These are phyloP conservation scores for Furcasterigmium furcatum DNA, from an alignment of 2,329 filamentous ascomycete species.

Conservation along the genomic window DNA sequence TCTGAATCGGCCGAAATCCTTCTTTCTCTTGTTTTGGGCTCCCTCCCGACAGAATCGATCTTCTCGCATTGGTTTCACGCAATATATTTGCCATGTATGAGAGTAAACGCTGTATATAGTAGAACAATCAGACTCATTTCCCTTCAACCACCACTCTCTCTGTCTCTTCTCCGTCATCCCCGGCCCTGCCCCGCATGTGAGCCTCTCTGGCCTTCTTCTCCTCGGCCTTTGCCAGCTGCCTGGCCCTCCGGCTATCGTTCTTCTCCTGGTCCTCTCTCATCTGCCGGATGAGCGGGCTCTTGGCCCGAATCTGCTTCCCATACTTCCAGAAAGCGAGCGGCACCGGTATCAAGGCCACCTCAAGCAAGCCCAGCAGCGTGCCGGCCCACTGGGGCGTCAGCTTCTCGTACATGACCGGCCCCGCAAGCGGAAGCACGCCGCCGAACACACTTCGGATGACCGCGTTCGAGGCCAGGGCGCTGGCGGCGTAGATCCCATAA, in stretches of 20 bases:
- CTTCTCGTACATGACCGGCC: constrained; percentile 64
- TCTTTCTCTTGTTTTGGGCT: no score
- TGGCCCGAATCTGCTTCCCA: constrained; percentile 49
- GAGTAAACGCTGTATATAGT: no score
- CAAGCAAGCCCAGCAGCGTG: constrained; percentile 70
- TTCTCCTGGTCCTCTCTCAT: constrained; percentile 42
- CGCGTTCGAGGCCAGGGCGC: constrained; percentile 75
- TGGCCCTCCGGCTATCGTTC: constrained; percentile 26
- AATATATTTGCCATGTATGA: no score
- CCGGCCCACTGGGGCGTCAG: constrained; percentile 77
- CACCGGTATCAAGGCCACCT: constrained; percentile 73
- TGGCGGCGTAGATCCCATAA: constrained; percentile 80
- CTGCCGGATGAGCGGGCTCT: constrained; percentile 43
- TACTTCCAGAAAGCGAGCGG: constrained; percentile 74
- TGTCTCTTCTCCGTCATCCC: no score
- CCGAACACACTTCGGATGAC: constrained; percentile 71
- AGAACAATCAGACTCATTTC: no score
- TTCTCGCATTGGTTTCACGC: no score
- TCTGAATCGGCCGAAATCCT: no score
- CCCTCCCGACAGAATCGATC: no score
- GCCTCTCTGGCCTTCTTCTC: constrained; percentile 15
- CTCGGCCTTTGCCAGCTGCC: constrained; percentile 19
- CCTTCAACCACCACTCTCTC: no score
- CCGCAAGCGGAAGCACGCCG: constrained; percentile 75
- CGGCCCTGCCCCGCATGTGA: no score